Conservation (phyloP, 23 red algal species). For the Gracilariopsis chorda region DNA sequence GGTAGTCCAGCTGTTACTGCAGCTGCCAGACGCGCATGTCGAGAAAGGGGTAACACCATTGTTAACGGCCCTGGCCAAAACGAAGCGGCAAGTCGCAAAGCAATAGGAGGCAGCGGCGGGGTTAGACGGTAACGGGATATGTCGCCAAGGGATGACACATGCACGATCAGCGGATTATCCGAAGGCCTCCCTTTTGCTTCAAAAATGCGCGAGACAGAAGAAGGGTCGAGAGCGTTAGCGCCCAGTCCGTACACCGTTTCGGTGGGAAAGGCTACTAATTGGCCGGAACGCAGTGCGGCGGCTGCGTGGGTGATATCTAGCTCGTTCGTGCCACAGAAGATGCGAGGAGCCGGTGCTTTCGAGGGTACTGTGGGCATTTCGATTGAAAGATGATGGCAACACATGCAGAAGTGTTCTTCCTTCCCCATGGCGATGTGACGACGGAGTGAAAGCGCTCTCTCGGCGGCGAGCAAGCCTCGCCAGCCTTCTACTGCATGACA, state of each 20-base stretch:
- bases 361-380: background rate
- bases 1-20: conserved; percentile 61
- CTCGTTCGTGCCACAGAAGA: conserved; percentile 64
- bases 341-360: background rate
- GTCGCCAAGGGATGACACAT: conserved; percentile 53
- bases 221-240: conserved; percentile 68
- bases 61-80: conserved; percentile 94
- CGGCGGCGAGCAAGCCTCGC: too few species aligned
- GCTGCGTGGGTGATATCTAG: conserved; percentile 70
- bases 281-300: conserved; percentile 36
- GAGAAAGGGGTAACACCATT: conserved; percentile 59
- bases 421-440: too few species aligned
- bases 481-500: too few species aligned
- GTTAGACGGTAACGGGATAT: conserved; percentile 17
- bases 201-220: conserved; percentile 67
- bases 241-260: conserved; percentile 95
- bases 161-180: conserved; percentile 93
- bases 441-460: too few species aligned
- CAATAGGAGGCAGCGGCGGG: conserved; percentile 51
- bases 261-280: conserved; percentile 85
- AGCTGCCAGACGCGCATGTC: background rate
- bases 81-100: conserved; percentile 43
- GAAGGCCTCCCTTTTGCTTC: conserved; percentile 73
- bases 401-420: too few species aligned
- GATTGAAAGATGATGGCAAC: too few species aligned